phyloP scores from a whole-genome alignment of 2,329 filamentous ascomycete genomes.

The Microascus cirrosus region DNA sequence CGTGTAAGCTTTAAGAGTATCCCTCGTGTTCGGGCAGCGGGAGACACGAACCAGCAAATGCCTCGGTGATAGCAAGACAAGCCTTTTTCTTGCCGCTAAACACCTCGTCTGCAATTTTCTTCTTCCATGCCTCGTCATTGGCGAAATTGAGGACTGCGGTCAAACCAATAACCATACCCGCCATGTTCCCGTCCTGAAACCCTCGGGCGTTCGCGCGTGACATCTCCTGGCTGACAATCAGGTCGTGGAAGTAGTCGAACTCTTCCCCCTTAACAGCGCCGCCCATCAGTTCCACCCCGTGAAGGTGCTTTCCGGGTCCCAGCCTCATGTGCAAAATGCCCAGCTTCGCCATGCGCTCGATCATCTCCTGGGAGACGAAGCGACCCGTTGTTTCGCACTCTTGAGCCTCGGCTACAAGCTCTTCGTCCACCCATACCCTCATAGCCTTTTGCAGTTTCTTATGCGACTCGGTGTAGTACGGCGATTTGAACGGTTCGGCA shows the following conservation, averaged over 20 bases:
- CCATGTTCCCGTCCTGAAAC: conserved; percentile 80
- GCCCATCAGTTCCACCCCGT: conserved; percentile 56
- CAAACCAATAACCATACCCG: conserved; percentile 73
- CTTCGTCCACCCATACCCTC: conserved; percentile 59
- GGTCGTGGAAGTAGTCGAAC: conserved; percentile 80
- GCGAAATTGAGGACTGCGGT: conserved; percentile 74
- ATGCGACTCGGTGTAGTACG: conserved; percentile 73
- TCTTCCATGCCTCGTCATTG: conserved; percentile 53
- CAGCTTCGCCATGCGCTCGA: conserved; percentile 65
- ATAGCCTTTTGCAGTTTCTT: conserved; percentile 56
- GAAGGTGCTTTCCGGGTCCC: conserved; percentile 71
- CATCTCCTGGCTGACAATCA: conserved; percentile 66
- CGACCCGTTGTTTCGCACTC: conserved; percentile 65
- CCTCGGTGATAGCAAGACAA: conserved; percentile 78
- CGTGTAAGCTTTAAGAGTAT: neutral
- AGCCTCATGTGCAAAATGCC: conserved; percentile 73
- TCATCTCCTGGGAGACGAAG: conserved; percentile 59
- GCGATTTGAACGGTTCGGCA: conserved; percentile 61
- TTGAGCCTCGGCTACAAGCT: conserved; percentile 64
- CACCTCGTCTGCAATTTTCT: conserved; percentile 58
- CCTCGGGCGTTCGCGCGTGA: conserved; percentile 61
- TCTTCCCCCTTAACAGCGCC: conserved; percentile 66
- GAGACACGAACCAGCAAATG: conserved; percentile 62
- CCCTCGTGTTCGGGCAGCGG: neutral
- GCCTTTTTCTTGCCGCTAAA: conserved; percentile 79